Evolutionary conservation across 192 early-diverging fungal species (phyloP).

Genomic region (Hyaloraphidium curvatum): DNA sequence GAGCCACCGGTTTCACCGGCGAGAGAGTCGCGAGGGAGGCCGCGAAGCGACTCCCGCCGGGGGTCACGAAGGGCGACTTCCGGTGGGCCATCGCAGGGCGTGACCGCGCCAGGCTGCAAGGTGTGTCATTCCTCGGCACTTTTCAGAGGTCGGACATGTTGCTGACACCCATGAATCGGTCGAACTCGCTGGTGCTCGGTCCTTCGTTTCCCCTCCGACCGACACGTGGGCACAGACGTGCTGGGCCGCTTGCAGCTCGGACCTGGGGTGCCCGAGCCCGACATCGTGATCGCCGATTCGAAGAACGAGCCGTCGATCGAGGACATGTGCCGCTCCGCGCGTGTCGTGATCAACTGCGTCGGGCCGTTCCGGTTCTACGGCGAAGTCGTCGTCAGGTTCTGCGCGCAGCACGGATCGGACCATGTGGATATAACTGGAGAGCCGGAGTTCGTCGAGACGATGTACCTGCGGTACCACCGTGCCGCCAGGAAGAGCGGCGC

Average conservation of each 20-base stretch:
- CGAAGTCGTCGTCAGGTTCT: conserved; percentile 36
- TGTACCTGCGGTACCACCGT: conserved; percentile 31
- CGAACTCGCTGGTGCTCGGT: too few species aligned
- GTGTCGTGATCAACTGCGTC: conserved; percentile 32
- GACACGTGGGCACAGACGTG: too few species aligned
- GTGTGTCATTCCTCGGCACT: conserved; percentile 12
- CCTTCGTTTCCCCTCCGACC: too few species aligned
- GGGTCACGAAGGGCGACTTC: conserved; percentile 2
- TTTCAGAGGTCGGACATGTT: conserved; percentile 27
- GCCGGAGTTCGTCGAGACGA: conserved; percentile 43
- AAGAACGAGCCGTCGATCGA: conserved; percentile 8
- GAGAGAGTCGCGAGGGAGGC: conserved; percentile 17
- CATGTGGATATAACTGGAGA: conserved; percentile 45
- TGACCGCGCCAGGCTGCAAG: conserved; percentile 17
- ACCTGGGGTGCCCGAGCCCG: background rate
- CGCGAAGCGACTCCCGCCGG: conserved; percentile 15
- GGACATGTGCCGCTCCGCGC: conserved; percentile 2
- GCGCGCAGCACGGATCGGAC: conserved; percentile 26
- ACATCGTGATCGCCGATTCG: background rate
- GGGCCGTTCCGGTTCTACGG: conserved; percentile 49
- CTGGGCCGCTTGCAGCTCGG: too few species aligned
- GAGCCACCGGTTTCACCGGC: conserved; percentile 41
- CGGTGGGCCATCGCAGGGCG: conserved; percentile 20
- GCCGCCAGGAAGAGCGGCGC: conserved; percentile 23
- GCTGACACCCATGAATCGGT: too few species aligned